Evolutionary conservation across 495 filamentous ascomycete species (phyloP).

Genomic region (Aspergillus egyptiacus): DNA sequence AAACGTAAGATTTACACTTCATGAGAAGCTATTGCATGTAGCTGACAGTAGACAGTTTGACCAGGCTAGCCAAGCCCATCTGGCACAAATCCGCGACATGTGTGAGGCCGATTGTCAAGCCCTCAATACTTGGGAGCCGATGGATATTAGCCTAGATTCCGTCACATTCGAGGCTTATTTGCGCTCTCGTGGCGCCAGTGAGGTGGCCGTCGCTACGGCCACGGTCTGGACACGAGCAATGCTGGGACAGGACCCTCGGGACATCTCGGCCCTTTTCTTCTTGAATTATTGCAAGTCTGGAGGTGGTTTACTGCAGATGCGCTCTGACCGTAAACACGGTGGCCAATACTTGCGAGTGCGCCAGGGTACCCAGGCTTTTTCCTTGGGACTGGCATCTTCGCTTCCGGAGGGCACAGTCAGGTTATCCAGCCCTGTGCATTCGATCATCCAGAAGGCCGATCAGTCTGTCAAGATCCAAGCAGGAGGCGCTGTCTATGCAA

Average conservation of each 20-base stretch:
- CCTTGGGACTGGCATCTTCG: conserved; percentile 19
- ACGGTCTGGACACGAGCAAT: conserved; percentile 38
- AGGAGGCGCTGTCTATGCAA: conserved; percentile 14
- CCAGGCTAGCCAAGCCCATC: background rate
- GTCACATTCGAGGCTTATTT: conserved; percentile 29
- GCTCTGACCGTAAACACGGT: conserved; percentile 37
- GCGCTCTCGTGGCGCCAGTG: conserved; percentile 15
- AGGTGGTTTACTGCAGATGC: conserved; percentile 33
- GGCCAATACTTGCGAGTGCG: conserved; percentile 39
- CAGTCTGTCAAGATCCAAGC: background rate
- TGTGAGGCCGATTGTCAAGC: conserved; percentile 21
- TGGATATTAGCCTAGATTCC: conserved; percentile 22
- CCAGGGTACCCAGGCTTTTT: conserved; percentile 32
- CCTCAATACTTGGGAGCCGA: conserved; percentile 9
- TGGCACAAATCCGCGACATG: conserved; percentile 17
- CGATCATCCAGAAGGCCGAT: conserved; percentile 1
- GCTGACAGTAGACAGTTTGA: no score
- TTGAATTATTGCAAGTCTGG: conserved; percentile 44
- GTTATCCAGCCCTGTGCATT: conserved; percentile 21
- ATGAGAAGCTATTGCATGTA: no score
- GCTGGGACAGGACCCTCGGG: conserved; percentile 37
- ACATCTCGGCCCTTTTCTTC: conserved; percentile 42
- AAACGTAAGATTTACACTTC: conserved; percentile 20
- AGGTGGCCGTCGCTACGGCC: conserved; percentile 22
- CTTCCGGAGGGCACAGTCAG: conserved; percentile 20